These are phyloP conservation scores for Hypoxylon sp. DNA, from an alignment of 2,329 filamentous ascomycete species.

Conservation along the genomic window DNA sequence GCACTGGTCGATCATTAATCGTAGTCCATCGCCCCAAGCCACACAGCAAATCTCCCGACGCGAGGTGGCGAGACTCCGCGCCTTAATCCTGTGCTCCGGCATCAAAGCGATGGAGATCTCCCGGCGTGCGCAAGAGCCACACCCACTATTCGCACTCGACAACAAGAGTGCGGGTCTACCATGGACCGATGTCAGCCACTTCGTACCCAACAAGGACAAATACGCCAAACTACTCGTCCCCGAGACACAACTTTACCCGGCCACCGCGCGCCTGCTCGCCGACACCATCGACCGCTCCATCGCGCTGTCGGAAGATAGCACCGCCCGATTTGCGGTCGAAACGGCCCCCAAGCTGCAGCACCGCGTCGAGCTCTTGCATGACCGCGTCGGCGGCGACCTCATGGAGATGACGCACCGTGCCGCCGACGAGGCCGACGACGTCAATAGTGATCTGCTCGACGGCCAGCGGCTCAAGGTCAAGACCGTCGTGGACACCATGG, in stretches of 20 bases:
- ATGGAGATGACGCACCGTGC: slow-evolving; percentile 70
- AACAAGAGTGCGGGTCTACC: slow-evolving; percentile 41
- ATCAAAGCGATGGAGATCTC: slow-evolving; percentile 87
- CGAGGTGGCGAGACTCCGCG: slow-evolving; percentile 82
- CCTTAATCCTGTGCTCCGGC: slow-evolving; percentile 83
- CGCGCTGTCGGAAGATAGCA: slow-evolving; percentile 66
- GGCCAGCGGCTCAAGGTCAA: slow-evolving; percentile 83
- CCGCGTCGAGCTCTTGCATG: slow-evolving; percentile 57
- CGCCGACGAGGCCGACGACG: slow-evolving; percentile 81
- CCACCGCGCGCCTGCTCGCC: slow-evolving; percentile 62
- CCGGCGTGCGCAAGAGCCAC: slow-evolving; percentile 65
- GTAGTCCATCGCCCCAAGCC: slow-evolving; percentile 49
- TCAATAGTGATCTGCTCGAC: slow-evolving; percentile 78
- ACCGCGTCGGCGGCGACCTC: slow-evolving; percentile 61
- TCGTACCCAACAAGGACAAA: slow-evolving; percentile 48
- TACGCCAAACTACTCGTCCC: slow-evolving; percentile 48
- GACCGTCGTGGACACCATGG: slow-evolving; percentile 78
- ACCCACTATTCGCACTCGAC: slow-evolving; percentile 48
- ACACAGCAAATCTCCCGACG: slow-evolving; percentile 65
- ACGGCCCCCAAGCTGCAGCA: slow-evolving; percentile 63
- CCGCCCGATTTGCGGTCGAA: slow-evolving; percentile 65
- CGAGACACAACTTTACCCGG: slow-evolving; percentile 57
- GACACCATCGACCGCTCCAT: slow-evolving; percentile 57
- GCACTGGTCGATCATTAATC: slow-evolving; percentile 63
- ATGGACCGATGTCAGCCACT: slow-evolving; percentile 56